Conservation (phyloP, 352 stramenopile genomes). For the Globisporangium paddicum region DNA sequence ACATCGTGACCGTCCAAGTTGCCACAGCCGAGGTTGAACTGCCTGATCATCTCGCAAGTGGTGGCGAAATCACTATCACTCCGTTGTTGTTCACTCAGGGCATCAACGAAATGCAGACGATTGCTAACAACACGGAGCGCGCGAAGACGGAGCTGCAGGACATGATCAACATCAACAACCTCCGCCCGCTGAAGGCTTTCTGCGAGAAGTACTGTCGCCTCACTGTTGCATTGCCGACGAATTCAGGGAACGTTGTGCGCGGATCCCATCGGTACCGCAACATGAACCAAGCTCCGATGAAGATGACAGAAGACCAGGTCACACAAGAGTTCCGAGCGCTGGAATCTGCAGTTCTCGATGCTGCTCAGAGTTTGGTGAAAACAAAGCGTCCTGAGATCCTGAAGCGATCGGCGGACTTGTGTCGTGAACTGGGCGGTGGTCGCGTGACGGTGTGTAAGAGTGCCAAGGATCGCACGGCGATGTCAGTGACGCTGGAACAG, state of each 20-base stretch:
- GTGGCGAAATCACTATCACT: conserved; percentile 80
- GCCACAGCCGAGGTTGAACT: conserved; percentile 71
- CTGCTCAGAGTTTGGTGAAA: conserved; percentile 80
- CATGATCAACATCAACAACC: conserved; percentile 87
- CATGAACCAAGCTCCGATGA: conserved; percentile 43
- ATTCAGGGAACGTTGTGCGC: conserved; percentile 15
- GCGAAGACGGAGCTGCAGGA: conserved; percentile 87
- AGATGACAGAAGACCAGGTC: conserved; percentile 72
- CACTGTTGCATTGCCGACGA: conserved; percentile 46
- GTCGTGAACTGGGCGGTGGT: conserved; percentile 84
- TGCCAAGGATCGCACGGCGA: conserved; percentile 97
- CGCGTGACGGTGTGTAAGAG: conserved; percentile 96
- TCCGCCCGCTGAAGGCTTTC: conserved; percentile 77
- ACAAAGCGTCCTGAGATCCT: conserved; percentile 84
- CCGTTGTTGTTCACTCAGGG: conserved; percentile 87
- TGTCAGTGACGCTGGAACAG: conserved; percentile 97
- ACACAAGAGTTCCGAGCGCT: conserved; percentile 60
- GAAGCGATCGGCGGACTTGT: conserved; percentile 75
- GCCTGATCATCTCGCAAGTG: conserved; percentile 55
- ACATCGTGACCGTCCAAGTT: conserved; percentile 82
- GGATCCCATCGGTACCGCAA: conserved; percentile 48
- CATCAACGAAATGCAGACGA: conserved; percentile 95
- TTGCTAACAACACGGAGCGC: conserved; percentile 89
- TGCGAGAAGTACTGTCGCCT: conserved; percentile 79
- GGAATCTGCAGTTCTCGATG: conserved; percentile 64